Percentiles rank a stretch among this genome's conserved stretches.
Evolutionary conservation across 345 rosid genomes (phyloP).

Genomic region (Ailanthus altissimus): DNA sequence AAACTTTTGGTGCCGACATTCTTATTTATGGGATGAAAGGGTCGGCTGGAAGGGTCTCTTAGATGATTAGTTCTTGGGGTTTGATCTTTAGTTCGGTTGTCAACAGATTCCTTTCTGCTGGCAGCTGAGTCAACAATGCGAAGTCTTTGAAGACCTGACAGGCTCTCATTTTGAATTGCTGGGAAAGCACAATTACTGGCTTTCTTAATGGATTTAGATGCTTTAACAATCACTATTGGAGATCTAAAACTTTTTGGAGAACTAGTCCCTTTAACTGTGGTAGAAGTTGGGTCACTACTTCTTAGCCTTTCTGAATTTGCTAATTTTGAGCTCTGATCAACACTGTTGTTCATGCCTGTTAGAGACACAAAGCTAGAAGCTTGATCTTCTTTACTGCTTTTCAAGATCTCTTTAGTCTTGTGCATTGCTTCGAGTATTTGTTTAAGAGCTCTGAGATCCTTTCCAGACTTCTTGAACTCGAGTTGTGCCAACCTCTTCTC

Average conservation of each 20-base stretch:
- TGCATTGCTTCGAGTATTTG: slow-evolving; percentile 88
- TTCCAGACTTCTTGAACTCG: slow-evolving; percentile 73
- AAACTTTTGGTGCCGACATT: slow-evolving; percentile 28
- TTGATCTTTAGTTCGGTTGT: slow-evolving; percentile 50
- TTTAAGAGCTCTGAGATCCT: slow-evolving; percentile 85
- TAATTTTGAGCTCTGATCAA: slow-evolving; percentile 36
- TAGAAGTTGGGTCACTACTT: slow-evolving; percentile 35
- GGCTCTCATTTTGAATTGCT: slow-evolving; percentile 30
- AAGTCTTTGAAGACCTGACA: slow-evolving; percentile 36
- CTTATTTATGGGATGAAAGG: slow-evolving; percentile 36
- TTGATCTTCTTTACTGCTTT: slow-evolving; percentile 43
- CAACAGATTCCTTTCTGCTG: slow-evolving; percentile 36
- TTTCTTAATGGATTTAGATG: slow-evolving; percentile 43
- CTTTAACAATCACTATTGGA: slow-evolving; percentile 55
- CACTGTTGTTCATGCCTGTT: slow-evolving; percentile 25
- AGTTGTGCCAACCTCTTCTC: slow-evolving; percentile 76
- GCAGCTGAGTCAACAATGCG: slow-evolving; percentile 36
- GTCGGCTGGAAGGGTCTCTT: slow-evolving; percentile 34
- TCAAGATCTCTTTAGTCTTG: slow-evolving; percentile 49
- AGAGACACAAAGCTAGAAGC: slow-evolving; percentile 30
- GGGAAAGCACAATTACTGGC: slow-evolving; percentile 30
- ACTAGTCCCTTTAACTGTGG: slow-evolving; percentile 35
- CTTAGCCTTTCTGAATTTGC: slow-evolving; percentile 23
- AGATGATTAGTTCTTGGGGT: slow-evolving; percentile 40
- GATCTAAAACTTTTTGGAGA: slow-evolving; percentile 51